These are phyloP conservation scores for Rhizopogon salebrosus DNA, from an alignment of 768 basidiomycete genomes.

Conservation along the genomic window DNA sequence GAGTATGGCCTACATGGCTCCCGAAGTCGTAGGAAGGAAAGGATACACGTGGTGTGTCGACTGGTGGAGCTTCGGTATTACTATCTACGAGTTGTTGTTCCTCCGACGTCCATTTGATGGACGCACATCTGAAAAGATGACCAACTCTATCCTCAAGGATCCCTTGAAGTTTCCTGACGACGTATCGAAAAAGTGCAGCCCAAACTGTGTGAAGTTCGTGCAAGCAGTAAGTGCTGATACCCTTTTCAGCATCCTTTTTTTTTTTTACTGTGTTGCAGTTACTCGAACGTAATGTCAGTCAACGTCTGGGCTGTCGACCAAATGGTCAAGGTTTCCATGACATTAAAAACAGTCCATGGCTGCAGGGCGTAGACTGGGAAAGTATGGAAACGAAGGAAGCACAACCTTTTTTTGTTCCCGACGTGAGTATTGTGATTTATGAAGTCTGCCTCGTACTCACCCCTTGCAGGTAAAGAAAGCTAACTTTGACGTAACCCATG, in stretches of 20 bases:
- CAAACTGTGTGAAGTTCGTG: slow-evolving; percentile 61
- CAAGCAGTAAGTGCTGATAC: slow-evolving; percentile 48
- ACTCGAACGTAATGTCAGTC: slow-evolving; percentile 74
- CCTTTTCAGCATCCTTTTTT: background rate
- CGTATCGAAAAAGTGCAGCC: slow-evolving; percentile 53
- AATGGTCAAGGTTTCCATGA: slow-evolving; percentile 70
- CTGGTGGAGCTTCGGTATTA: slow-evolving; percentile 94
- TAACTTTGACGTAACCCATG: slow-evolving; percentile 98
- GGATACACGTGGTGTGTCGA: slow-evolving; percentile 93
- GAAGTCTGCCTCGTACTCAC: background rate
- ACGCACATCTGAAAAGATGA: slow-evolving; percentile 84
- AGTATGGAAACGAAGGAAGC: slow-evolving; percentile 61
- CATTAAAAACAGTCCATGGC: slow-evolving; percentile 83
- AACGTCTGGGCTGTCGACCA: slow-evolving; percentile 76
- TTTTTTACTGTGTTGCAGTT: slow-evolving; percentile 42
- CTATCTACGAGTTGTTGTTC: slow-evolving; percentile 87
- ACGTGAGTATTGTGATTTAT: slow-evolving; percentile 53
- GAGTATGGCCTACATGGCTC: slow-evolving; percentile 99
- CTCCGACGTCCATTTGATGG: slow-evolving; percentile 85
- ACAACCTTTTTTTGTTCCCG: slow-evolving; percentile 85
- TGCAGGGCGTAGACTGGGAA: slow-evolving; percentile 77
- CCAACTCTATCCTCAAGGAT: slow-evolving; percentile 79
- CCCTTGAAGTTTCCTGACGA: slow-evolving; percentile 73
- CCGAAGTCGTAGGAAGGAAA: slow-evolving; percentile 86
- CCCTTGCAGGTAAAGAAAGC: slow-evolving; percentile 77